phyloP scores from a whole-genome alignment of 805 yeast species.

The Wickerhamiella sergipiensis region DNA sequence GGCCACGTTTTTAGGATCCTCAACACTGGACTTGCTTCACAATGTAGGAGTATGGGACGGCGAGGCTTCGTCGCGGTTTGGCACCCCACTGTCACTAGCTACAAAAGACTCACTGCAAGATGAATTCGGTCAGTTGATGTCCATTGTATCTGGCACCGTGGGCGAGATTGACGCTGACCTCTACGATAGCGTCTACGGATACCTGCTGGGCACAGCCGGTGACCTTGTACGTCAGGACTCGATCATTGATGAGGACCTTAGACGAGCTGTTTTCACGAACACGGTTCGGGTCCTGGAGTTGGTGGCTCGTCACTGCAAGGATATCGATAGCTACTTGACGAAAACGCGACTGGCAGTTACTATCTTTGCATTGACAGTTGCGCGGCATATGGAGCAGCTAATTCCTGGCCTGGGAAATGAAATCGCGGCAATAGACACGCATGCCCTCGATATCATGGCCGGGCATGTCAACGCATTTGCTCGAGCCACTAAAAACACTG shows the following conservation, averaged over 20 bases:
- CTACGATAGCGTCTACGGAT: slow-evolving; percentile 10
- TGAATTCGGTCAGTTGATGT: slow-evolving; percentile 5
- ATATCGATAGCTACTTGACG: not conserved
- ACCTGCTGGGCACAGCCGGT: slow-evolving; percentile 9
- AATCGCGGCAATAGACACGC: not conserved
- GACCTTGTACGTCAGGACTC: slow-evolving; percentile 4
- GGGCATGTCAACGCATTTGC: not conserved
- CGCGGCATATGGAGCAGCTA: not conserved
- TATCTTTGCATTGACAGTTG: slow-evolving; percentile 1
- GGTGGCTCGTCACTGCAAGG: not conserved
- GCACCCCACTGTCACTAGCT: slow-evolving; percentile 1
- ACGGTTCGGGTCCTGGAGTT: not conserved
- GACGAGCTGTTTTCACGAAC: not conserved
- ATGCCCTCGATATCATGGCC: not conserved
- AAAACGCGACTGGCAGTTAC: not conserved
- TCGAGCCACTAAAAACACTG: not conserved
- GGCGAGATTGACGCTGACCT: slow-evolving; percentile 3
- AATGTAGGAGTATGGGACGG: slow-evolving; percentile 7
- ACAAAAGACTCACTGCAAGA: not conserved
- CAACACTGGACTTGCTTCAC: slow-evolving; percentile 4
- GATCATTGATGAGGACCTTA: slow-evolving; percentile 1
- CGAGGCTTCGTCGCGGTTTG: not conserved
- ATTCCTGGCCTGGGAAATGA: not conserved
- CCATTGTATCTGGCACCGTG: not conserved
- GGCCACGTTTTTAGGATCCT: slow-evolving; percentile 11